A percentile compares a stretch with the other conserved stretches of the same genome.
These are phyloP conservation scores for Mallotus japonicus DNA, from an alignment of 441 rosid species.

Conservation along the genomic window DNA sequence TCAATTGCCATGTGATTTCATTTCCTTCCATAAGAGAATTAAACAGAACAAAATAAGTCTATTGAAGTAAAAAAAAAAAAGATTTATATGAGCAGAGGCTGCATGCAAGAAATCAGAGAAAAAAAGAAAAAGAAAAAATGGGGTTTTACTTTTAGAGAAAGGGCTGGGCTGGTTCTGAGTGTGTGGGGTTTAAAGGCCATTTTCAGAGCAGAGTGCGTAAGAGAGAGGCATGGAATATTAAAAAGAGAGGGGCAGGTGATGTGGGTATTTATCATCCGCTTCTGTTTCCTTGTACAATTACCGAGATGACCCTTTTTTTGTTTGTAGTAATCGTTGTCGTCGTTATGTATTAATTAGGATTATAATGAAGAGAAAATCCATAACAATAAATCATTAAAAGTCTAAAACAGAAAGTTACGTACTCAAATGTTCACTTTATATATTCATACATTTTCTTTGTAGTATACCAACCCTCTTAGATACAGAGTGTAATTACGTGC, in stretches of 20 bases:
- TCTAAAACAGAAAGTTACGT: neutral
- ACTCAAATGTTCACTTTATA: neutral
- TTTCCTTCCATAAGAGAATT: slow-evolving; percentile 27
- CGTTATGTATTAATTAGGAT: neutral
- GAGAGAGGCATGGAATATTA: slow-evolving; percentile 35
- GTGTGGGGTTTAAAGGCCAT: slow-evolving; percentile 17
- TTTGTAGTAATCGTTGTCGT: slow-evolving; percentile 11
- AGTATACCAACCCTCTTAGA: neutral
- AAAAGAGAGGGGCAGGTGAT: too few relatives aligned
- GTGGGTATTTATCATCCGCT: too few relatives aligned
- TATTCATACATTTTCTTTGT: slow-evolving; percentile 9
- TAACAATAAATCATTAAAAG: neutral
- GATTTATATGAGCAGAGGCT: neutral
- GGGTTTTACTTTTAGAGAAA: neutral
- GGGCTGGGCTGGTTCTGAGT: neutral
- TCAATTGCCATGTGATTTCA: slow-evolving; percentile 13
- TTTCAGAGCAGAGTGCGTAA: slow-evolving; percentile 20
- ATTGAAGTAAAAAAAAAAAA: neutral
- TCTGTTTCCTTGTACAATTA: slow-evolving; percentile 26
- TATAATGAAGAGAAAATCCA: neutral
- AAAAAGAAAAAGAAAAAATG: neutral
- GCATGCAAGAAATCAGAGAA: neutral
- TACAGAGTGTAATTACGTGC: neutral
- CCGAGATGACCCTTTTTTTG: slow-evolving; percentile 33
- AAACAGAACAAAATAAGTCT: neutral